phyloP scores from a whole-genome alignment of 768 basidiomycete genomes.

The Brasilioporus rufonigricans region DNA sequence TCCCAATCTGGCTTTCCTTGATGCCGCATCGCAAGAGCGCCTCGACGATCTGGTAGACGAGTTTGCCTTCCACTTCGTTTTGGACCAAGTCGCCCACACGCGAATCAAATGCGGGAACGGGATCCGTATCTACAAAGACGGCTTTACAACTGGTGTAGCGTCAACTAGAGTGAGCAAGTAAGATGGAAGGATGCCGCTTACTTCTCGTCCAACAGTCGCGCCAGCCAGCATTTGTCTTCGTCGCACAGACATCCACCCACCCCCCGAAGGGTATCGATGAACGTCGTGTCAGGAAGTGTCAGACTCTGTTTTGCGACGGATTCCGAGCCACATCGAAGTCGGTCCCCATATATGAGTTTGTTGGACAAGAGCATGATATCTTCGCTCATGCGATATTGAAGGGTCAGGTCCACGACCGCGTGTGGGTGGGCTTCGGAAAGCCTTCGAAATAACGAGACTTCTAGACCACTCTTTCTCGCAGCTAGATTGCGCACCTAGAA shows the following conservation, averaged over 20 bases:
- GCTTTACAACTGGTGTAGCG: conserved; percentile 63
- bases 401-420: conserved; percentile 78
- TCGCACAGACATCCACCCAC: conserved; percentile 29
- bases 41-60: conserved; percentile 66
- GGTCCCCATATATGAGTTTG: conserved; percentile 75
- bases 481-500: conserved; percentile 75
- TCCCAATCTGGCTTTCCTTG: conserved; percentile 67
- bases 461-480: conserved; percentile 84
- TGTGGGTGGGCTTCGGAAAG: conserved; percentile 86
- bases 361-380: conserved; percentile 95
- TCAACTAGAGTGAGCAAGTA: not conserved
- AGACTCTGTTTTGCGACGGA: conserved; percentile 62
- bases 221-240: conserved; percentile 65
- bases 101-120: conserved; percentile 73
- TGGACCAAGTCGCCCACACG: conserved; percentile 87
- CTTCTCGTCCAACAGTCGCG: conserved; percentile 61
- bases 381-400: conserved; percentile 96
- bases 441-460: conserved; percentile 84
- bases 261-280: conserved; percentile 45
- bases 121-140: conserved; percentile 93
- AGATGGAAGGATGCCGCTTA: conserved; percentile 29
- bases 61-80: conserved; percentile 75
- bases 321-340: conserved; percentile 76
- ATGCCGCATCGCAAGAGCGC: conserved; percentile 67
- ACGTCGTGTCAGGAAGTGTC: conserved; percentile 46